Evolutionary conservation across 1,139 yeast genomes (phyloP).

Genomic region (Protomyces arabidopsidicola): DNA sequence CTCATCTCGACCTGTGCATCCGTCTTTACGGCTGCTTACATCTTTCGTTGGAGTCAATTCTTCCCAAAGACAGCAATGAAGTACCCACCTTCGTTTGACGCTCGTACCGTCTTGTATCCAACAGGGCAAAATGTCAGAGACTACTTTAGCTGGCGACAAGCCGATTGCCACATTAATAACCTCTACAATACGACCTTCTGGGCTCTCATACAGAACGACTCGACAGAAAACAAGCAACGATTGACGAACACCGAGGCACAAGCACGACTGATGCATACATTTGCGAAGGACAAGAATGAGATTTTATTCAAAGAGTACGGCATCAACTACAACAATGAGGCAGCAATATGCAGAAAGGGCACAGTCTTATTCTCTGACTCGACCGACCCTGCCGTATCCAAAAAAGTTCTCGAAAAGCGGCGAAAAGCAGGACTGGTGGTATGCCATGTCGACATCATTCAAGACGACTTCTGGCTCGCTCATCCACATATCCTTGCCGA

Average conservation of each 20-base stretch:
- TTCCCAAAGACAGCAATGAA: conserved; percentile 49
- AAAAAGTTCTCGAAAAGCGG: conserved; percentile 48
- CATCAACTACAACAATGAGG: conserved; percentile 84
- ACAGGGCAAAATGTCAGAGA: conserved; percentile 57
- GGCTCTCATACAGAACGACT: conserved; percentile 72
- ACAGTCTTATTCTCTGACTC: conserved; percentile 47
- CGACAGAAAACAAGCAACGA: conserved; percentile 51
- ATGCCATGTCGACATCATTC: conserved; percentile 56
- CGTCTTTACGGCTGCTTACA: conserved; percentile 72
- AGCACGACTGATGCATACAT: conserved; percentile 57
- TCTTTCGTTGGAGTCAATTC: conserved; percentile 57
- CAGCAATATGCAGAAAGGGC: conserved; percentile 83
- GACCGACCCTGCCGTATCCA: conserved; percentile 22
- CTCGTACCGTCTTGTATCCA: conserved; percentile 85
- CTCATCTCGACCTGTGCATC: conserved; percentile 76
- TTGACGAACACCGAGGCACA: conserved; percentile 55
- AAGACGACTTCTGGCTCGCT: conserved; percentile 53
- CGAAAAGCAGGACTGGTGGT: conserved; percentile 48
- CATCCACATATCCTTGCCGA: not conserved
- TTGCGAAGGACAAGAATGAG: conserved; percentile 82
- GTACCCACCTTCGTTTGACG: conserved; percentile 80
- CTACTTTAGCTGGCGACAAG: conserved; percentile 92
- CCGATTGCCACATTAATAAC: conserved; percentile 93
- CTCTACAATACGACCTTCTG: conserved; percentile 90
- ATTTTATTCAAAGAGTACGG: conserved; percentile 70